Conservation (phyloP, 352 stramenopile species). For the Stramenopiles sp. region DNA sequence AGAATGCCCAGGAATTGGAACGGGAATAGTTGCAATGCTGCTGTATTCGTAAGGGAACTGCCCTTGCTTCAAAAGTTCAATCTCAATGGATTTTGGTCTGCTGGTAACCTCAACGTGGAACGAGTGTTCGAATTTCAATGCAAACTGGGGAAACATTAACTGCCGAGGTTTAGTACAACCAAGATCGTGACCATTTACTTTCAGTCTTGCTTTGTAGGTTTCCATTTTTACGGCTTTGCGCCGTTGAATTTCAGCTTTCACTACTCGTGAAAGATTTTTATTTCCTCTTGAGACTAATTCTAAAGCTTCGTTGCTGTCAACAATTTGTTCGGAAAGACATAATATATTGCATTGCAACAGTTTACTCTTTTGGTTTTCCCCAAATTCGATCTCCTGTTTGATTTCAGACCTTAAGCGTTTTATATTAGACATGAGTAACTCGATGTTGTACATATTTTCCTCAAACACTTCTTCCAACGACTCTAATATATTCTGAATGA, state of each 20-base stretch:
- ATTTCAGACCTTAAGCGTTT: neutral
- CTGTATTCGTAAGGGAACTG: no score
- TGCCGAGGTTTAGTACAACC: neutral
- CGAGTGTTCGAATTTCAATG: neutral
- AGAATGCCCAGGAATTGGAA: neutral
- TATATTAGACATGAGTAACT: neutral
- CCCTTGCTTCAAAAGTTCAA: neutral
- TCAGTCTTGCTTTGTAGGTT: neutral
- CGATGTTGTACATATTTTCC: neutral
- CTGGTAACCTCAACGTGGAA: conserved; percentile 1
- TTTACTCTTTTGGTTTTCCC: neutral
- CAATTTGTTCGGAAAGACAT: neutral
- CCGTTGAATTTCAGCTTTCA: neutral
- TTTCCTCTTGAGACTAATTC: neutral
- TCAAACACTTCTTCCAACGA: neutral
- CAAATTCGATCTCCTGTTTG: neutral
- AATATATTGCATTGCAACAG: neutral
- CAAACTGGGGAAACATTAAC: neutral
- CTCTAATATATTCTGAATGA: neutral
- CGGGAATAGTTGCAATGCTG: neutral
- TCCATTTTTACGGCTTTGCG: neutral
- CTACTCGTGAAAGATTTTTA: neutral
- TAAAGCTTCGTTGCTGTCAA: neutral
- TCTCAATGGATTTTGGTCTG: neutral
- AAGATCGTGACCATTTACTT: neutral